Base-by-base conservation (phyloP, 139 green algal genomes). In the Trebouxia sp. region DNA sequence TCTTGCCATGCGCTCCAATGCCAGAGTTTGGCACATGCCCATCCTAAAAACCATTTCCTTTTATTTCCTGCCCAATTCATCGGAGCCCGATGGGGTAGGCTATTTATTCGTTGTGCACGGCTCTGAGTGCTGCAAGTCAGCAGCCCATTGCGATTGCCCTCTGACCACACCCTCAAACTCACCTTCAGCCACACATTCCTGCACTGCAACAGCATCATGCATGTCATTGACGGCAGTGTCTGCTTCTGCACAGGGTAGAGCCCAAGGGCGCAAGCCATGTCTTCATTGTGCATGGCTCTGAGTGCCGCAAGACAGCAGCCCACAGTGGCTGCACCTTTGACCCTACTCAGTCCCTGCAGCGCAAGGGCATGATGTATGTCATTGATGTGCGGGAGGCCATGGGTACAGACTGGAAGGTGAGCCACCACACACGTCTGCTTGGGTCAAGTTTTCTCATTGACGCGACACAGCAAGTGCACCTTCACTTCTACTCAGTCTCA, bases 91-190 rank as follows among this genome's bases (percentile, higher is more conserved):
- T 35, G 90, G 87, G 6, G 83, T 88, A 62, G 83, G 84, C 10
- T 83, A 91, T 39, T 65, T 90, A 30, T 98, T 99, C 76, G 45
- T 98, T 17, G 85, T 98, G 38, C 92, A 98, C 81, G 96, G 95
- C 37, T 76, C 81, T 20, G 88, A 85, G n/a, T 97, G 94, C 86
- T 32, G 85, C 26, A 85, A 90, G 53, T 76, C 24, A 17, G 39
- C 62, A 3, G 30, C 48, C 3, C 75, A 92, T 80, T n/a, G n/a
- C n/a, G n/a, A n/a, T n/a, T n/a, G n/a, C n/a, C n/a, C n/a, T n/a
- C n/a, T n/a, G n/a, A n/a, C n/a, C n/a, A n/a, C n/a, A n/a, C n/a
- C n/a, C n/a, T n/a, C n/a, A n/a, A n/a, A n/a, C n/a, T n/a, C n/a
- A n/a, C n/a, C n/a, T n/a, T n/a, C n/a, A n/a, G n/a, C n/a, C n/a